These are phyloP conservation scores for Salinomyces thailandicus DNA, from an alignment of 2,329 filamentous ascomycete species.

Conservation along the genomic window DNA sequence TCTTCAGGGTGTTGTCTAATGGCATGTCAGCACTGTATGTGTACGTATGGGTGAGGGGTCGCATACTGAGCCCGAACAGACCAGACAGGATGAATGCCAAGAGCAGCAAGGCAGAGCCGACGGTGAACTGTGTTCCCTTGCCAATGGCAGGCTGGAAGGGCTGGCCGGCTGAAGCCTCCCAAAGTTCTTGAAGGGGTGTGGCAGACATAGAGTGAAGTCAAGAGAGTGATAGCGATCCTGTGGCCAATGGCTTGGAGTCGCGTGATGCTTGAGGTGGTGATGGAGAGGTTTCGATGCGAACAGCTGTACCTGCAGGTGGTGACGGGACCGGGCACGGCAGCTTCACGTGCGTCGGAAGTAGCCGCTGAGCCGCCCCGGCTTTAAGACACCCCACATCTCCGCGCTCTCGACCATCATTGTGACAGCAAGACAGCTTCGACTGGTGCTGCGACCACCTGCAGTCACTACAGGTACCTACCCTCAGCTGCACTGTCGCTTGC, in stretches of 20 bases:
- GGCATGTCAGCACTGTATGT: conserved; percentile 1
- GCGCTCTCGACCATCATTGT: no score
- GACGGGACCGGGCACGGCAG: no score
- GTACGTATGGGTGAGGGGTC: background rate
- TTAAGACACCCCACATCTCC: no score
- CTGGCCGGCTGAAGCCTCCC: conserved; percentile 82
- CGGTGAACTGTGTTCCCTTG: conserved; percentile 74
- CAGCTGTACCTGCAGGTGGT: no score
- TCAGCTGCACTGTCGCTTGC: no score
- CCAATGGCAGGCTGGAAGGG: conserved; percentile 70
- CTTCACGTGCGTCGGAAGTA: background rate
- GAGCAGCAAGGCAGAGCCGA: conserved; percentile 67
- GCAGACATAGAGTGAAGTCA: conserved; percentile 49
- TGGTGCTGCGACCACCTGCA: no score
- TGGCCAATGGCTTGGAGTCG: background rate
- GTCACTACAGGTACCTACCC: no score
- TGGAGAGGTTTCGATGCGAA: background rate
- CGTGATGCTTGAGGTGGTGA: background rate
- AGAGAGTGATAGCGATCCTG: background rate
- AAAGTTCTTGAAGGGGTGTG: conserved; percentile 71
- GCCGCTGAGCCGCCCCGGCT: background rate
- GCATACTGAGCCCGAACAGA: conserved; percentile 74
- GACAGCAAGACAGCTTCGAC: no score
- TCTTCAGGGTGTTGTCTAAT: conserved; percentile 70
- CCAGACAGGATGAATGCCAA: conserved; percentile 60